Percentiles rank a stretch among this genome's conserved stretches.
Evolutionary conservation across 139 green algal species (phyloP).

Genomic region (Chlamydomonas applanata): DNA sequence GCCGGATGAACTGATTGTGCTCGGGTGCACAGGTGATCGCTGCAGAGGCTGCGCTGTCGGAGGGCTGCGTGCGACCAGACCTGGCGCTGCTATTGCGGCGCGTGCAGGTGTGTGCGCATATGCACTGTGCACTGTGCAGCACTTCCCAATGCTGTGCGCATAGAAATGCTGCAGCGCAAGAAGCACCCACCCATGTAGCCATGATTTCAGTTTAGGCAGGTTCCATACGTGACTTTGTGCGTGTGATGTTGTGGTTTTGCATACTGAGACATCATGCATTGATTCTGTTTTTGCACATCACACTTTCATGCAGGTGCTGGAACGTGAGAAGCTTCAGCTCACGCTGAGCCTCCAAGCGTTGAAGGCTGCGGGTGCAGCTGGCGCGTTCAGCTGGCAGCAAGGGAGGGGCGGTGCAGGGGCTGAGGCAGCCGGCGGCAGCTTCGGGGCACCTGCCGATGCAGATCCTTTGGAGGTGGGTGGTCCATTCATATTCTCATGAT

Average conservation of each 20-base stretch:
- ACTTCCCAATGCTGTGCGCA: no score
- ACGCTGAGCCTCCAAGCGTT: slow-evolving; percentile 25
- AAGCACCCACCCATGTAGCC: no score
- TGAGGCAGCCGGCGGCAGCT: not conserved
- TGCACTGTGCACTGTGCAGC: no score
- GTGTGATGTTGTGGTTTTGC: no score
- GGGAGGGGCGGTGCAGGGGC: not conserved
- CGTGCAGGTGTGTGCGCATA: not conserved
- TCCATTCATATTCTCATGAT: no score
- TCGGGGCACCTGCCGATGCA: not conserved
- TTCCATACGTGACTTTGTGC: no score
- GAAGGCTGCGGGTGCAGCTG: slow-evolving; percentile 18
- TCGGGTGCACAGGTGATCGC: no score
- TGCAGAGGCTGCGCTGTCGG: no score
- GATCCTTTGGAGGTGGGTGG: not conserved
- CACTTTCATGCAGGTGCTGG: not conserved
- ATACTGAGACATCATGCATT: no score
- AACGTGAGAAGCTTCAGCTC: slow-evolving; percentile 4
- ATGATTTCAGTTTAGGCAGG: no score
- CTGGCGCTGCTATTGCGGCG: not conserved
- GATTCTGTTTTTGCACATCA: not conserved
- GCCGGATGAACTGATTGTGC: no score
- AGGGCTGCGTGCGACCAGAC: not conserved
- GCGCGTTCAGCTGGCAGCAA: slow-evolving; percentile 35
- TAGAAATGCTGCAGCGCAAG: no score